Evolutionary conservation across 75 land plant species (phyloP).

Genomic region (Pseudotsuga menziesii): DNA sequence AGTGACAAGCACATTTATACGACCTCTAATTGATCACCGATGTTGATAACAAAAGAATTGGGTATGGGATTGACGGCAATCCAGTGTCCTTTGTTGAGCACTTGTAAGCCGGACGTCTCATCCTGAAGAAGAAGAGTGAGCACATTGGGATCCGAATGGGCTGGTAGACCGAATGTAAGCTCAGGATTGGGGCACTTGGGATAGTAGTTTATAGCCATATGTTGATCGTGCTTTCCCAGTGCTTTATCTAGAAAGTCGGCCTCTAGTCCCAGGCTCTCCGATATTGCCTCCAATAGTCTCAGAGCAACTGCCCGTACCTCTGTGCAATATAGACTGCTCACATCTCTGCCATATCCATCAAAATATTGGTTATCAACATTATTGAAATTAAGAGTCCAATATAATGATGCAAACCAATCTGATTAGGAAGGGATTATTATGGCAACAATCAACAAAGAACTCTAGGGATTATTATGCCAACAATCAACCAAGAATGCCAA

Average conservation of each 20-base stretch:
- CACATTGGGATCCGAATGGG: slow-evolving; percentile 39
- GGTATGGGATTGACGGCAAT: too few relatives aligned
- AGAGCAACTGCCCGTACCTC: slow-evolving; percentile 32
- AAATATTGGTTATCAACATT: too few relatives aligned
- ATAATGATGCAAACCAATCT: too few relatives aligned
- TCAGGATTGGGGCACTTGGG: slow-evolving; percentile 68
- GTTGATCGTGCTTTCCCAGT: slow-evolving; percentile 44
- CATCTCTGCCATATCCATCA: slow-evolving; percentile 1
- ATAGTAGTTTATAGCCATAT: slow-evolving; percentile 45
- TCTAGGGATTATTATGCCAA: too few relatives aligned
- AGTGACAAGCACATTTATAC: too few relatives aligned
- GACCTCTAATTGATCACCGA: too few relatives aligned
- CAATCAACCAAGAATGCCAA: too few relatives aligned
- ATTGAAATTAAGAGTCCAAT: too few relatives aligned
- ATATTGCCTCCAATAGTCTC: slow-evolving; percentile 30
- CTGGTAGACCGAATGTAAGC: slow-evolving; percentile 42
- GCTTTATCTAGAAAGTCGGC: slow-evolving; percentile 29
- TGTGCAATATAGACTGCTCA: slow-evolving; percentile 24
- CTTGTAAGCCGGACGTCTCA: slow-evolving; percentile 43
- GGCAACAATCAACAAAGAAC: too few relatives aligned
- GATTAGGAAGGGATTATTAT: too few relatives aligned
- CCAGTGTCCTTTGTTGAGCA: slow-evolving; percentile 44
- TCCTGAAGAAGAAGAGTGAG: slow-evolving; percentile 57
- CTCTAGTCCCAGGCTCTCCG: slow-evolving; percentile 57
- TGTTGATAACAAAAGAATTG: too few relatives aligned